Evolutionary conservation across 495 filamentous ascomycete species (phyloP).

Genomic region (Hypoxylon fuscum): DNA sequence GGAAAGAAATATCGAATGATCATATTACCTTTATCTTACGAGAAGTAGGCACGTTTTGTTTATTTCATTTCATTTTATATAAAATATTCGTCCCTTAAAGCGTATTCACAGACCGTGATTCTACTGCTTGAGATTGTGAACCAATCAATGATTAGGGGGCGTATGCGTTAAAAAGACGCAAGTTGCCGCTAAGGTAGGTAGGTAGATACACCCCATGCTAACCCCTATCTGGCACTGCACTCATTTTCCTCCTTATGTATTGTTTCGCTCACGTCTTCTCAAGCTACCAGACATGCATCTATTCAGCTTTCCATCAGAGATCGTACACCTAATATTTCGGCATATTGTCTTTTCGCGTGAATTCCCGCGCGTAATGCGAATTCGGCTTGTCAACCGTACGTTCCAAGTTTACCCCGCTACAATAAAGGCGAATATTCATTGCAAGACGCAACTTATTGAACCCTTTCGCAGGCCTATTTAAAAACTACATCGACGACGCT

Average conservation of each 20-base stretch:
- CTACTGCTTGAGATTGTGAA: too few relatives aligned
- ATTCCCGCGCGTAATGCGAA: neutral
- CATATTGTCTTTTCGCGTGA: neutral
- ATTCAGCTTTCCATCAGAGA: neutral
- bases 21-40: too few relatives aligned
- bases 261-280: neutral
- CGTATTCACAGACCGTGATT: too few relatives aligned
- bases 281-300: neutral
- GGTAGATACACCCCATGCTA: too few relatives aligned
- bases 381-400: conserved; percentile 3
- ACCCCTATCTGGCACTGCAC: too few relatives aligned
- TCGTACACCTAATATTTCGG: neutral
- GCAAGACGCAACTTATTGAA: neutral
- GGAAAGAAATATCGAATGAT: too few relatives aligned
- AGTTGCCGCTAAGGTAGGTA: neutral
- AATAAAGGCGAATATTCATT: too few relatives aligned
- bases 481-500: neutral
- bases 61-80: too few relatives aligned
- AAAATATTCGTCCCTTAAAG: too few relatives aligned
- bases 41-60: too few relatives aligned
- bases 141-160: too few relatives aligned
- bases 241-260: neutral
- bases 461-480: neutral
- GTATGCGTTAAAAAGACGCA: too few relatives aligned
- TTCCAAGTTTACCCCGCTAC: neutral